Evolutionary conservation across 345 rosid genomes (phyloP), one percentile per base, ranked within the genome.

Genomic region (Noccaea bulbosa): DNA sequence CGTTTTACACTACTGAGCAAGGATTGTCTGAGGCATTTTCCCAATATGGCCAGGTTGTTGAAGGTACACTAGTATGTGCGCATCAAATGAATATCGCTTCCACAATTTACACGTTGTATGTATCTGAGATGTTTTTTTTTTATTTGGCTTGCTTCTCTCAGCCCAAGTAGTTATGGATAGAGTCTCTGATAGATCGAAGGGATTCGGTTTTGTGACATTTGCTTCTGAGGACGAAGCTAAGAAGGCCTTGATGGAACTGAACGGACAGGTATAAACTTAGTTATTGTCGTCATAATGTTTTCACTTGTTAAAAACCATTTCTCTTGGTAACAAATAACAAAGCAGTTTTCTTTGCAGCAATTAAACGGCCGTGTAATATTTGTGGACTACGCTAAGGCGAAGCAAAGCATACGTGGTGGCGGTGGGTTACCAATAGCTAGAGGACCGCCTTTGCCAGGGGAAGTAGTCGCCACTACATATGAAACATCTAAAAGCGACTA

Each of bases 161-260:
- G 96, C 96, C 7, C 84, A 83, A 74, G 66, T 93, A 65, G 63
- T 91, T 0, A 71, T 49, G 76, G 96, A 93, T 71, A 84, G 87
- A 82, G 81, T 81, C 49, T 72, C 90, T 0, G 84, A 87, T 8
- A 86, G 74, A 81, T 80, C 91, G 2, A 89, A 91, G 81, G 98
- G 94, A 27, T 91, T 93, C 38, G 94, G 94, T 2, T 91, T 93
- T 67, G 94, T 91, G 55, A 88, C 94, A 34, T 93, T 79, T 80
- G 97, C 96, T 37, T 87, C 96, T 17, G 80, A 51, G 27, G 88
- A 88, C 7, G 97, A 93, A 77, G 94, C 98, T 34, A 11, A 69
- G 39, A 83, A 75, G 62, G 98, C 96, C 9, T 15, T 86, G 34
- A 62, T 64, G 22, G 84, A 81, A 73, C 81, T 91, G 74, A 86